Evolutionary conservation across 31 red algal genomes (phyloP).

Genomic region (Asparagopsis taxiformis): DNA sequence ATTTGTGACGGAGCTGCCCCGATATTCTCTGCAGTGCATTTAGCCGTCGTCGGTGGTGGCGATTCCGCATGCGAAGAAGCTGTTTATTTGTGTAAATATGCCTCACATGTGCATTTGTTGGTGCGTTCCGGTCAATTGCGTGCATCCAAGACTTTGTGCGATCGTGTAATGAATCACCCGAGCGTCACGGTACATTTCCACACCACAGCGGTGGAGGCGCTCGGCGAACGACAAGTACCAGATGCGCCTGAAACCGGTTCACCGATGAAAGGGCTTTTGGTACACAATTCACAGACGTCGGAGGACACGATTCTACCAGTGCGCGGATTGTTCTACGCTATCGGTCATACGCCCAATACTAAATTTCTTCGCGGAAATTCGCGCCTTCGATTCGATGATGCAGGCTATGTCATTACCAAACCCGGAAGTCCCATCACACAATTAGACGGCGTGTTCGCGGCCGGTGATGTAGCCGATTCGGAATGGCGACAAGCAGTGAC

Average conservation of each 20-base stretch:
- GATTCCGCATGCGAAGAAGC: conserved; percentile 94
- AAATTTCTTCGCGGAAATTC: conserved; percentile 46
- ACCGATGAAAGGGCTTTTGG: conserved; percentile 37
- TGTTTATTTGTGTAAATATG: conserved; percentile 76
- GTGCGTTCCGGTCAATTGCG: conserved; percentile 61
- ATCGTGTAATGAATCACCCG: conserved; percentile 57
- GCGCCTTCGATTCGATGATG: conserved; percentile 52
- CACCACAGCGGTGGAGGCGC: conserved; percentile 42
- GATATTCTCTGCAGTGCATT: conserved; percentile 55
- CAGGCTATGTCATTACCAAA: conserved; percentile 54
- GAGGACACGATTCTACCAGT: conserved; percentile 25
- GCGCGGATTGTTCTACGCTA: conserved; percentile 86
- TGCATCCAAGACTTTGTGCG: conserved; percentile 74
- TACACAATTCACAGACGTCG: conserved; percentile 22
- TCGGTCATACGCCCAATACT: conserved; percentile 91
- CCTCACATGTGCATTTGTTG: conserved; percentile 71
- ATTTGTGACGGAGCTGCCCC: conserved; percentile 93
- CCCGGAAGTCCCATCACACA: conserved; percentile 44
- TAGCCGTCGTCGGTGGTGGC: conserved; percentile 92
- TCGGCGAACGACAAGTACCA: conserved; percentile 28
- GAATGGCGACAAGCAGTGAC: conserved; percentile 90
- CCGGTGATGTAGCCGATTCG: conserved; percentile 88
- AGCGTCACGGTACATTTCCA: conserved; percentile 61
- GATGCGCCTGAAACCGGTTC: conserved; percentile 13
- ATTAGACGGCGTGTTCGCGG: conserved; percentile 86